phyloP scores from a whole-genome alignment of 2,329 filamentous ascomycete genomes.

The Microcyclosporella mali region DNA sequence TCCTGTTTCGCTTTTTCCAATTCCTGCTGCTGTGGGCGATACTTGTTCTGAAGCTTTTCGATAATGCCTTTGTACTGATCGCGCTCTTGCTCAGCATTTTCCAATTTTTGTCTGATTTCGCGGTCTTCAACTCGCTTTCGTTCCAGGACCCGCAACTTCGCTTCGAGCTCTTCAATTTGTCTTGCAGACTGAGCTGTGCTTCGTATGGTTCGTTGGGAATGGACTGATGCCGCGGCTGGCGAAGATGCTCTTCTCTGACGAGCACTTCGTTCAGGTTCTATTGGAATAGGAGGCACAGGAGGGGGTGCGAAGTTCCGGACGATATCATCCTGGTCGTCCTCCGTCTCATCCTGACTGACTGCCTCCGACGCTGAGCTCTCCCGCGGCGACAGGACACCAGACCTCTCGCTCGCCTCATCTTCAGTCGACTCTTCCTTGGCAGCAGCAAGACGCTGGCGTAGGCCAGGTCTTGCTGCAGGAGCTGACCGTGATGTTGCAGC shows the following conservation, averaged over 20 bases:
- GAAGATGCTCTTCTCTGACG: slow-evolving; percentile 30
- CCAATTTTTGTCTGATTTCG: slow-evolving; percentile 73
- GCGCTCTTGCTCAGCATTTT: slow-evolving; percentile 67
- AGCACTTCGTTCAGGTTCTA: slow-evolving; percentile 16
- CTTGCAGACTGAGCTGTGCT: slow-evolving; percentile 50
- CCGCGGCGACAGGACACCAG: slow-evolving; percentile 3
- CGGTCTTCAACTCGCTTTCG: slow-evolving; percentile 80
- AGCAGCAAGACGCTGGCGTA: slow-evolving; percentile 11
- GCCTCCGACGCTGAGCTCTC: slow-evolving; percentile 7
- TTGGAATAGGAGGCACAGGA: slow-evolving; percentile 22
- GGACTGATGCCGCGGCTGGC: slow-evolving; percentile 25
- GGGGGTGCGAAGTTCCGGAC: slow-evolving; percentile 29
- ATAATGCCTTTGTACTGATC: slow-evolving; percentile 79
- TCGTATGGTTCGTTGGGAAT: slow-evolving; percentile 32
- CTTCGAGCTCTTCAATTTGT: slow-evolving; percentile 81
- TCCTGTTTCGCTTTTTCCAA: slow-evolving; percentile 68
- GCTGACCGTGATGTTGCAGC: slow-evolving; percentile 7
- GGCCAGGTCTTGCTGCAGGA: slow-evolving; percentile 6
- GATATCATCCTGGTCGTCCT: slow-evolving; percentile 19
- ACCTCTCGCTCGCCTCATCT: slow-evolving; percentile 19
- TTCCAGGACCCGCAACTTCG: slow-evolving; percentile 79
- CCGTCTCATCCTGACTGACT: slow-evolving; percentile 17
- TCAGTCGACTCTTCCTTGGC: slow-evolving; percentile 21
- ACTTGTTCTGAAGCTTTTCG: slow-evolving; percentile 83
- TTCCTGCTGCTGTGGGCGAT: slow-evolving; percentile 77